Evolutionary conservation across 2,329 filamentous ascomycete species (phyloP).

Genomic region (Aspergillus niger): DNA sequence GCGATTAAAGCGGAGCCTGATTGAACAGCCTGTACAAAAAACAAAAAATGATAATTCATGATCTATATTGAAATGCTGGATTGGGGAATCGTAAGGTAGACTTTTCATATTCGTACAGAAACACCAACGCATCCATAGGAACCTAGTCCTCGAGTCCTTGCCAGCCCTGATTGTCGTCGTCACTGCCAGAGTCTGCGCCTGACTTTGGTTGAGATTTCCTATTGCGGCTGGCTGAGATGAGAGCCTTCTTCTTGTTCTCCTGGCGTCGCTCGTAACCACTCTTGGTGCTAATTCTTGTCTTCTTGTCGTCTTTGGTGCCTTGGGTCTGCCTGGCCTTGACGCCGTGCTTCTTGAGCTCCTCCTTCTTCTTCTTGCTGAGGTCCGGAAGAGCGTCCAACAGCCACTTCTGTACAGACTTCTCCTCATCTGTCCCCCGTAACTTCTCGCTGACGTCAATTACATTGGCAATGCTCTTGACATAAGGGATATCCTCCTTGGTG

Average conservation of each 20-base stretch:
- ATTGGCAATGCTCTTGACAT: conserved; percentile 88
- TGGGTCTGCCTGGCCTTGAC: conserved; percentile 68
- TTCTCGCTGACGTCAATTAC: conserved; percentile 84
- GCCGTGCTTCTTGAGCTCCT: conserved; percentile 77
- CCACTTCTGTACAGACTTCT: conserved; percentile 74
- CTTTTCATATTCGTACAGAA: conserved; percentile 23
- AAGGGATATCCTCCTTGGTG: conserved; percentile 90
- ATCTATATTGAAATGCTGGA: conserved; percentile 8
- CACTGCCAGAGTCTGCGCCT: conserved; percentile 27
- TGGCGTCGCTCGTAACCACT: conserved; percentile 52
- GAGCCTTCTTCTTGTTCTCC: conserved; percentile 50
- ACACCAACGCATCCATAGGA: background rate
- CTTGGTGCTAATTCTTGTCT: conserved; percentile 70
- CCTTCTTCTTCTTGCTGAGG: conserved; percentile 79
- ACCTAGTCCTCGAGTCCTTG: conserved; percentile 43
- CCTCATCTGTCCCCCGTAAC: conserved; percentile 56
- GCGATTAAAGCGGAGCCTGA: conserved; percentile 27
- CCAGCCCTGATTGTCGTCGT: conserved; percentile 39
- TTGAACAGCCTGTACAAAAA: conserved; percentile 22
- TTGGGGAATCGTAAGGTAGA: conserved; percentile 22
- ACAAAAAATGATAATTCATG: conserved; percentile 15
- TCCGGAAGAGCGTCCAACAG: conserved; percentile 83
- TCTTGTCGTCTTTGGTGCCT: conserved; percentile 47
- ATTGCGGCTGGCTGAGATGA: conserved; percentile 45
- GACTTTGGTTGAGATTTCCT: conserved; percentile 30